Base-by-base conservation (phyloP, 805 yeast genomes). In the Hanseniaspora vineae region DNA sequence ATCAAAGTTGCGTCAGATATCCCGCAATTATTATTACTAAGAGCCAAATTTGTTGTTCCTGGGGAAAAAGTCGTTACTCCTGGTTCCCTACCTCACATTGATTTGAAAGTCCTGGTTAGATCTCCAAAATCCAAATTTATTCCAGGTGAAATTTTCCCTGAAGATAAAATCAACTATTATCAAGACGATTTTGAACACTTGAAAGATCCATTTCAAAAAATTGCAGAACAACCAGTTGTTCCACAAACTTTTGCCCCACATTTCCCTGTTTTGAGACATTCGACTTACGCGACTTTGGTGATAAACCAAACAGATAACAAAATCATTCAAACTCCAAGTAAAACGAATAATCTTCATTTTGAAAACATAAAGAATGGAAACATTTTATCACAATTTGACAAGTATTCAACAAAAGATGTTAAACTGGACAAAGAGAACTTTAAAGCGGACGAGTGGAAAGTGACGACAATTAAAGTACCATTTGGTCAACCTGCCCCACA, bases 21-120 rank as follows among this genome's bases (percentile, higher is more conserved):
- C 33, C 96, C 97, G 42, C 65, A 70, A 43, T 64, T 89, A 45
- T 77, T 81, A 56, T 67, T 88, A 14, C 53, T 88, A 31, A 76
- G 75, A 46, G 81, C 94, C 42, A 77, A 76, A 49, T 87, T 87
- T 66, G 73, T 75, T 52, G 96, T 90, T 42, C 90, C 96, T 3
- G 97, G 97, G 33, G 97, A 89, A 68, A 60, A 65, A 14, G 68
- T 68, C 31, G 79, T 84, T 31, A 77, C 88, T 0, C 82, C 96
- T 29, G 72, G 75, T 23, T 77, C 97, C 1, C 74, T 75, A 44
- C 79, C 86, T 9, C 89, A 86, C 64, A 68, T 94, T 50, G 79
- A 78, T 31, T 54, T 92, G 20, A 87, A 89, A 64, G 81, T 84
- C 50, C 63, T 85, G 42, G 77, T 87, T 39, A 79, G 81, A 55